Base-by-base conservation (phyloP, 1,284 basidiomycete genomes). In the Tausonia pullulans region DNA sequence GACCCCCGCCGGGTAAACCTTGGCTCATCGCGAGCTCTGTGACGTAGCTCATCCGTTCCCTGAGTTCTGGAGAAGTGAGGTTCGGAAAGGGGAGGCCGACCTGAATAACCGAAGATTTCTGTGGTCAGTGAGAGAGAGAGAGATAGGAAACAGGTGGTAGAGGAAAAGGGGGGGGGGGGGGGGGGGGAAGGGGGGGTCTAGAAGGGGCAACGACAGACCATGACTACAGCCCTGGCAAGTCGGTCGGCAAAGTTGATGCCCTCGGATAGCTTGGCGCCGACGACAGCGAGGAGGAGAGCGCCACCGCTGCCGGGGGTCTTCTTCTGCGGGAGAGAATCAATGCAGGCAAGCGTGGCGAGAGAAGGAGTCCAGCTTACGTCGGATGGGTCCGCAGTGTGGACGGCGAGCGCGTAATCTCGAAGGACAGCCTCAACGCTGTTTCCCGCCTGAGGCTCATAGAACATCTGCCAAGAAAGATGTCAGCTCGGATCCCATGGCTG, bases 191-290 rank as follows among this genome's bases (percentile, higher is more conserved):
- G 3, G 8, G 39, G 27, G 41, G 13, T 3, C 27, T 2, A 27
- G 27, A 27, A 27, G 27, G 27, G 27, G 27, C 27, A 27, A 27
- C 27, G 39, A 27, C 64, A 39, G 3, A 66, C 82, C 73, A 98
- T 84, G 58, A 96, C 79, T 43, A 96, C 92, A 13, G 87, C 88
- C 53, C 92, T 85, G 1, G 92, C 90, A 3, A 97, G 83, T 51
- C 89, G 55, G 52, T 66, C 90, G 4, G 89, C 83, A 75, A 98
- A 98, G 76, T 98, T 98, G 70, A 98, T 84, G 2, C 95, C 95
- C 77, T 98, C 95, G 0, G 92, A 96, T 11, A 98, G 81, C 74
- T 98, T 98, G 27, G 93, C 95, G 8, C 95, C 94, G 39, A 98
- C 87, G 2, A 98, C 95, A 1, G 95, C 95, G 67, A 98, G 85